These are phyloP conservation scores for Beauveria medogensis DNA, from an alignment of 2,329 filamentous ascomycete genomes.

Conservation along the genomic window DNA sequence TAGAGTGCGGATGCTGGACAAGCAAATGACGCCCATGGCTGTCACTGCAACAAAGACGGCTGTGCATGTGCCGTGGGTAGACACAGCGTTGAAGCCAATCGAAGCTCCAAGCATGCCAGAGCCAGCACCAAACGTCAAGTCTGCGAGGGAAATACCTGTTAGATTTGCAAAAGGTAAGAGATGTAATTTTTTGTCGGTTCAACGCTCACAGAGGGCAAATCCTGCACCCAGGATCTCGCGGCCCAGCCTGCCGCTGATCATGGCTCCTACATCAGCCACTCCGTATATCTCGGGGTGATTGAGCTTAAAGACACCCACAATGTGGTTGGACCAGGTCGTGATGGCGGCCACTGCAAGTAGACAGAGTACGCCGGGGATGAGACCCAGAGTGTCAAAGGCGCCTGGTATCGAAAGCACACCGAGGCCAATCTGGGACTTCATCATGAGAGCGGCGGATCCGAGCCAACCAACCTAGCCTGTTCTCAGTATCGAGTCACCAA, in stretches of 20 bases:
- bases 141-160: too few relatives aligned
- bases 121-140: neutral
- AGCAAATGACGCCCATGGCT: neutral
- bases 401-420: neutral
- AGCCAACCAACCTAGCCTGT: neutral
- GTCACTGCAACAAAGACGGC: neutral
- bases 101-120: neutral
- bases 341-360: slow-evolving; percentile 32
- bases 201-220: slow-evolving; percentile 25
- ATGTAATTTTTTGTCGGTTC: neutral
- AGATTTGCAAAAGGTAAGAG: neutral
- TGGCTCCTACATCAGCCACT: slow-evolving; percentile 40
- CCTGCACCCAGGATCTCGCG: slow-evolving; percentile 21
- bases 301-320: slow-evolving; percentile 42
- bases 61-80: neutral
- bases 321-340: slow-evolving; percentile 41
- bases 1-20: neutral
- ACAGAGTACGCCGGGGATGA: slow-evolving; percentile 37
- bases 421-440: neutral
- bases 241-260: too few relatives aligned
- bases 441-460: neutral
- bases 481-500: too few relatives aligned
- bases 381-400: neutral
- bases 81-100: neutral
- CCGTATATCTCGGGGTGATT: slow-evolving; percentile 41